Evolutionary conservation across 768 basidiomycete genomes (phyloP).

Genomic region (Boletus rex-veris): DNA sequence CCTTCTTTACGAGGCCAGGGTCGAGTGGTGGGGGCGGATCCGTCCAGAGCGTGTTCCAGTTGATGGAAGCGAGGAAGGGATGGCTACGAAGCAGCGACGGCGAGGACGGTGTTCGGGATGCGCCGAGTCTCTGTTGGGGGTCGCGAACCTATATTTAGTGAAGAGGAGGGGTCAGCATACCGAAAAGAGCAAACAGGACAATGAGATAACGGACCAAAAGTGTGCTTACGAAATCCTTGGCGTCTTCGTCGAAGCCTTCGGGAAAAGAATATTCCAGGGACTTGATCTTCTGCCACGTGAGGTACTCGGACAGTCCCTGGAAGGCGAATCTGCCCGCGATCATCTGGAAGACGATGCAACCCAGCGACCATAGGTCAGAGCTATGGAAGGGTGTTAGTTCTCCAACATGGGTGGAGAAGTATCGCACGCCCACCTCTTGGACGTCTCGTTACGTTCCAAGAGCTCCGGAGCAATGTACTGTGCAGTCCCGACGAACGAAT

Average conservation of each 20-base stretch:
- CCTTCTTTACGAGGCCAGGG: conserved; percentile 55
- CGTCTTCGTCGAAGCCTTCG: conserved; percentile 76
- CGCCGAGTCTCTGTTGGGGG: conserved; percentile 58
- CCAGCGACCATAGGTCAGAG: conserved; percentile 94
- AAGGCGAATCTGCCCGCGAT: conserved; percentile 91
- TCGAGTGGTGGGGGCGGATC: conserved; percentile 55
- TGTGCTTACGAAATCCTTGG: conserved; percentile 72
- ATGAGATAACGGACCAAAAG: conserved; percentile 53
- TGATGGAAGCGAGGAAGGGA: conserved; percentile 55
- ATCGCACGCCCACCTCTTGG: conserved; percentile 56
- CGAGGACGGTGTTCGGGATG: conserved; percentile 38
- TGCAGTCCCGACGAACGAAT: conserved; percentile 86
- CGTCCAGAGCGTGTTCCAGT: conserved; percentile 67
- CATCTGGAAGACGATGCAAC: conserved; percentile 92
- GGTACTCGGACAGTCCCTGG: conserved; percentile 85
- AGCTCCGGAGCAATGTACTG: conserved; percentile 91
- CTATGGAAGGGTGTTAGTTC: conserved; percentile 35
- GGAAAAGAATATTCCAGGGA: conserved; percentile 84
- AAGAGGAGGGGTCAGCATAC: background rate
- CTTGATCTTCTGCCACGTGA: conserved; percentile 95
- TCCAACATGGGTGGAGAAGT: background rate
- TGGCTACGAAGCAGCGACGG: conserved; percentile 52
- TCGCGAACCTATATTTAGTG: conserved; percentile 50
- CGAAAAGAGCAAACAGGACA: background rate
- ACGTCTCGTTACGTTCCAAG: conserved; percentile 67